phyloP scores from a whole-genome alignment of 257 asterid species.

The Prunella vulgaris region DNA sequence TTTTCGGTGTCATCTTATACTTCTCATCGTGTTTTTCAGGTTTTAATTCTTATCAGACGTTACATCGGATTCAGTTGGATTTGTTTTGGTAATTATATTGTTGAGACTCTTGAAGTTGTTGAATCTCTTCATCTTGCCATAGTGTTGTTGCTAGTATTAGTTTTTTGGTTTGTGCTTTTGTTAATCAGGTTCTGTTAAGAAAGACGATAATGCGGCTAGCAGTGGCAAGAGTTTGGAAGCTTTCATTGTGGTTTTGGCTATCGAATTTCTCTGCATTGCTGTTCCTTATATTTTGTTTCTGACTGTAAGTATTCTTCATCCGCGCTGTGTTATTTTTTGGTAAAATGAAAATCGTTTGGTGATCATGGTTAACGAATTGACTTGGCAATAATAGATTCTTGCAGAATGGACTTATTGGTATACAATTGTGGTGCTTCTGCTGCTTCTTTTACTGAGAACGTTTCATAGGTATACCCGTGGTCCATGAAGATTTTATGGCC shows the following conservation, averaged over 20 bases:
- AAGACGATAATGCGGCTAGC: constrained; percentile 43
- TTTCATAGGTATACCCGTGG: constrained; percentile 45
- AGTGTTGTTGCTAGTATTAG: neutral
- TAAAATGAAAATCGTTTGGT: neutral
- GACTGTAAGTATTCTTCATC: constrained; percentile 61
- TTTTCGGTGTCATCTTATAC: neutral
- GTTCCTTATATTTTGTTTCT: constrained; percentile 53
- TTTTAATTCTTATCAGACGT: constrained; percentile 50
- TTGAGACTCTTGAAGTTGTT: neutral
- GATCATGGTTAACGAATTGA: constrained; percentile 11
- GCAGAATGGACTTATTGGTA: constrained; percentile 62
- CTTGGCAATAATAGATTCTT: constrained; percentile 53
- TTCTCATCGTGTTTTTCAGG: constrained; percentile 30
- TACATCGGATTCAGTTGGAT: constrained; percentile 35
- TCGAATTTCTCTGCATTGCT: constrained; percentile 53
- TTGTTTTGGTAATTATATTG: constrained; percentile 34
- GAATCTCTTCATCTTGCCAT: neutral
- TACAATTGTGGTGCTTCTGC: constrained; percentile 37
- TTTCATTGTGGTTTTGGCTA: constrained; percentile 26
- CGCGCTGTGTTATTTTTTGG: neutral
- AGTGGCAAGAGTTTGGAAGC: constrained; percentile 38
- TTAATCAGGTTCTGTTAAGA: constrained; percentile 44
- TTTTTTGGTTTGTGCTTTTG: constrained; percentile 7
- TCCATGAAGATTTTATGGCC: neutral
- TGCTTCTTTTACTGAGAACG: constrained; percentile 38